Conservation (phyloP, 2,329 filamentous ascomycete genomes). For the Aspergillus udagawae region DNA sequence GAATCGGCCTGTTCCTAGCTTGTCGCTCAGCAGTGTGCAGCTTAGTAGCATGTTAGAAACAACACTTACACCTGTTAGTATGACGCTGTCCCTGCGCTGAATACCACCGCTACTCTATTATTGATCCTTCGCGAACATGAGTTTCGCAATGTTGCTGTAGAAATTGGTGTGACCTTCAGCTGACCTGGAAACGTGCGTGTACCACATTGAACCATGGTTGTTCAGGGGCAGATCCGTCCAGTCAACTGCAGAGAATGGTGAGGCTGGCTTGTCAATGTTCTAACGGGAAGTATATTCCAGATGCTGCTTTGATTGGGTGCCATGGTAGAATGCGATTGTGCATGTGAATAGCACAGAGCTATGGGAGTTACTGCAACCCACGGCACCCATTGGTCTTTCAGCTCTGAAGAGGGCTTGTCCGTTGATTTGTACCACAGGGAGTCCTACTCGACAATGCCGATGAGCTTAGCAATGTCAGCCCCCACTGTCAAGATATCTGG, state of each 20-base stretch:
- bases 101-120: no score
- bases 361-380: constrained; percentile 5
- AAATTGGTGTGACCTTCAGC: constrained; percentile 13
- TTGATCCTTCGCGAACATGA: neutral
- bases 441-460: neutral
- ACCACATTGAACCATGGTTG: constrained; percentile 12
- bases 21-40: no score
- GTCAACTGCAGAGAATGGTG: constrained; percentile 7
- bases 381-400: neutral
- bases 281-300: constrained; percentile 3
- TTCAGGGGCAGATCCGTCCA: constrained; percentile 2
- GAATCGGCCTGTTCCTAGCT: no score
- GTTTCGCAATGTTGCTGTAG: neutral
- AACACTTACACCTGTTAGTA: neutral
- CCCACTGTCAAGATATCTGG: neutral
- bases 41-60: no score
- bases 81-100: neutral
- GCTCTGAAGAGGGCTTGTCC: neutral
- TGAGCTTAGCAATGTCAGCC: constrained; percentile 2
- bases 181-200: constrained; percentile 11
- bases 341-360: constrained; percentile 9
- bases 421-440: neutral
- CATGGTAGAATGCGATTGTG: neutral
- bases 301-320: constrained; percentile 8
- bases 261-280: constrained; percentile 9